Conservation (phyloP, 2,329 filamentous ascomycete genomes). For the Laburnicola sp. region DNA sequence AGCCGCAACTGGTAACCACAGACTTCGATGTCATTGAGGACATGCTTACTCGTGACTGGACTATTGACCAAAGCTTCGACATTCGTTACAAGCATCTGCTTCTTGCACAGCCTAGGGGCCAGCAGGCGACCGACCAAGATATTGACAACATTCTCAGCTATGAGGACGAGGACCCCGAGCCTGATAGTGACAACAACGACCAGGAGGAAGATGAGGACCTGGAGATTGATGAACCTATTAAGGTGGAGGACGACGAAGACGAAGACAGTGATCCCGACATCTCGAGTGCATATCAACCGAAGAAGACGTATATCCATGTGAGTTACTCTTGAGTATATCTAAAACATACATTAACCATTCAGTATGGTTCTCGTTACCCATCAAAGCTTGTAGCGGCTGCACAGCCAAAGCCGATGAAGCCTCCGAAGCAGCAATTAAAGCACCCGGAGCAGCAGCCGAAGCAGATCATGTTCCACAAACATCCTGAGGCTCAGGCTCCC, state of each 20-base stretch:
- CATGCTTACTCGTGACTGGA: conserved; percentile 32
- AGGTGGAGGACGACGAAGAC: conserved; percentile 3
- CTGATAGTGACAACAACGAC: conserved; percentile 2
- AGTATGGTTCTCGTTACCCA: conserved; percentile 5
- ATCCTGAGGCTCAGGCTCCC: too few species aligned
- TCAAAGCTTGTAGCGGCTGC: conserved; percentile 4
- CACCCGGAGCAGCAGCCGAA: background rate
- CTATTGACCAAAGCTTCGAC: conserved; percentile 24
- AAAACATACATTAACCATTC: background rate
- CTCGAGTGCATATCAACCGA: conserved; percentile 8
- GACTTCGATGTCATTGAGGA: conserved; percentile 43
- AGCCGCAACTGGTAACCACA: conserved; percentile 37
- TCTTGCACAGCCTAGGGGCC: conserved; percentile 19
- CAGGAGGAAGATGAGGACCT: conserved; percentile 13
- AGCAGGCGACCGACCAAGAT: conserved; percentile 24
- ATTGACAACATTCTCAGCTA: conserved; percentile 27
- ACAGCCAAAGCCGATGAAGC: conserved; percentile 5
- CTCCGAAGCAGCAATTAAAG: background rate
- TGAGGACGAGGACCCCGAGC: conserved; percentile 11
- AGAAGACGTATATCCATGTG: conserved; percentile 15
- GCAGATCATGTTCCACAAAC: background rate
- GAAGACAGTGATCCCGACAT: conserved; percentile 3
- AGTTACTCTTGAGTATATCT: background rate
- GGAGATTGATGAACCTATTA: conserved; percentile 2
- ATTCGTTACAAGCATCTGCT: conserved; percentile 40